Evolutionary conservation across 1,139 yeast genomes (phyloP), one percentile per base, ranked within the genome.

Genomic region (Hyphopichia khmerensis): DNA sequence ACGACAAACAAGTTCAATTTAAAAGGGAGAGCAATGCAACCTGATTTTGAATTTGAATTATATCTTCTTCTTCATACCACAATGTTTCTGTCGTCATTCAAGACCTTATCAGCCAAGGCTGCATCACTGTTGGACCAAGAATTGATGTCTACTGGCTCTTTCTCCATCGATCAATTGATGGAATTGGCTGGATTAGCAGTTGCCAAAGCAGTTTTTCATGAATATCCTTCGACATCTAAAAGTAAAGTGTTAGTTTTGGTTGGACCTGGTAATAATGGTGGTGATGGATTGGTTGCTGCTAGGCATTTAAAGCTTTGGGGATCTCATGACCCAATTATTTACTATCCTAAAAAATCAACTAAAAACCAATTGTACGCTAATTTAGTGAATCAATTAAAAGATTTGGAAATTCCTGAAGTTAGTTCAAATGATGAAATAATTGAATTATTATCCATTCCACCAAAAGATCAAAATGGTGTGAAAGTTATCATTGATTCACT

Each of bases 251-350:
- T 91, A 39, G 78, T 93, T 3, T 69, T 91, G 7, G 89, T 84
- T 7, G 99, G 99, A 0, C 98, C 98, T 0, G 99, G 99, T 1
- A 93, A 93, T 57, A 93, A 93, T 57, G 98, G 91, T 3, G 99
- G 99, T 1, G 99, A 93, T 62, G 99, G 99, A 0, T 69, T 93
- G 17, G 99, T 93, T 2, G 95, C 96, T 21, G 96, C 98, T 3
- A 77, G 99, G 36, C 99, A 95, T 59, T 69, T 93, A 49, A 80
- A 80, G 51, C 66, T 89, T 9, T 82, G 95, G 74, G 96, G 69
- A 5, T 60, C 93, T 1, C 89, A 84, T 60, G 67, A 71, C 8
- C 96, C 96, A 0, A 66, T 77, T 3, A 73, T 91, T 1, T 84
- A 72, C 58, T 85, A 84, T 54, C 93, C 93, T 3, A 82, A 78